Evolutionary conservation across 306 rosid genomes (phyloP).

Genomic region (Pterocarpus macrocarpus): DNA sequence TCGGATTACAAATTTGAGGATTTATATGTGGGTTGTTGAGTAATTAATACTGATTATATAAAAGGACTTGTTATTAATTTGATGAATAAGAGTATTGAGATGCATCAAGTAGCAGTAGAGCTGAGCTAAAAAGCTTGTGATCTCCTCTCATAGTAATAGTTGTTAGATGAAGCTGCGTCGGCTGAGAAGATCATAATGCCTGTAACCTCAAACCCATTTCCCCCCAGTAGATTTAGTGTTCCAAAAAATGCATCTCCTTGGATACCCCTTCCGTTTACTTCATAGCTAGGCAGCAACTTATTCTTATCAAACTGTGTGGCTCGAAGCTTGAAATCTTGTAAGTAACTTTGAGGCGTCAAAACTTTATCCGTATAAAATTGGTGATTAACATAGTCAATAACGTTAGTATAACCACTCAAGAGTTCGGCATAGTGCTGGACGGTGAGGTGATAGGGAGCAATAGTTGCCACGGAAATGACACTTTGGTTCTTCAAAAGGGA

Average conservation of each 20-base stretch:
- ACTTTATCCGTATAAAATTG: slow-evolving; percentile 68
- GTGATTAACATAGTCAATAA: slow-evolving; percentile 62
- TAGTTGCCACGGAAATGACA: slow-evolving; percentile 59
- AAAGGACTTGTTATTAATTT: too few relatives aligned
- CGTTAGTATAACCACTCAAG: slow-evolving; percentile 43
- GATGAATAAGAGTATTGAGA: too few relatives aligned
- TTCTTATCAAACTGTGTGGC: slow-evolving; percentile 42
- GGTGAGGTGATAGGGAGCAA: slow-evolving; percentile 63
- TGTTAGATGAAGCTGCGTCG: slow-evolving; percentile 52
- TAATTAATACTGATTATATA: too few relatives aligned
- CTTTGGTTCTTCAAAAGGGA: slow-evolving; percentile 59
- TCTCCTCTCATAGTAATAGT: slow-evolving; percentile 56
- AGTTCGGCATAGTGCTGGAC: slow-evolving; percentile 53
- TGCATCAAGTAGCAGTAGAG: slow-evolving; percentile 13
- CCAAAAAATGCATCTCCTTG: slow-evolving; percentile 65
- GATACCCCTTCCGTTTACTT: slow-evolving; percentile 65
- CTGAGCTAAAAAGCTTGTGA: slow-evolving; percentile 68
- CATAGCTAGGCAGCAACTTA: slow-evolving; percentile 60
- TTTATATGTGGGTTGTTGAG: too few relatives aligned
- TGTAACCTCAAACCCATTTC: slow-evolving; percentile 53
- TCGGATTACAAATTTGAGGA: background rate
- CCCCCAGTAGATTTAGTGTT: slow-evolving; percentile 50
- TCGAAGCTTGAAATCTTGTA: slow-evolving; percentile 47
- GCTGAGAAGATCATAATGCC: slow-evolving; percentile 72
- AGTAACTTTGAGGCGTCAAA: slow-evolving; percentile 48